A percentile compares a stretch with the other conserved stretches of the same genome.
phyloP scores from a whole-genome alignment of 2,329 filamentous ascomycete genomes.

The Colletotrichum eleusines region DNA sequence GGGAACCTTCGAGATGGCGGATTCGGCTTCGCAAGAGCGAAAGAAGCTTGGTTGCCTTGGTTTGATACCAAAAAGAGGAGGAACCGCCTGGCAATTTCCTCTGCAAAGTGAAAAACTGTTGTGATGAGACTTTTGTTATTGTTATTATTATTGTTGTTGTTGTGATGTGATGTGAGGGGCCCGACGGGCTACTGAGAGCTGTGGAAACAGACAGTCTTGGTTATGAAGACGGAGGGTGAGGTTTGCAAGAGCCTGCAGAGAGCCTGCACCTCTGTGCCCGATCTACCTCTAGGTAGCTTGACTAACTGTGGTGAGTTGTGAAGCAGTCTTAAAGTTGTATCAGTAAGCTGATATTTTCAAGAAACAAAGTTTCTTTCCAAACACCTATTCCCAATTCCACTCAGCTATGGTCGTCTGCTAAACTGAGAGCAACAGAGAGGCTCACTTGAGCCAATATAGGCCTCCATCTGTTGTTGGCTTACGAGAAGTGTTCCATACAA shows the following conservation, averaged over 20 bases:
- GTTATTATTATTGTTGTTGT: no score
- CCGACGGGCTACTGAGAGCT: no score
- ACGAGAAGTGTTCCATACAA: no score
- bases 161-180: neutral
- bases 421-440: neutral
- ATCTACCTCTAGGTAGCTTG: neutral
- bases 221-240: no score
- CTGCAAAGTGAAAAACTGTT: accelerated
- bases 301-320: neutral
- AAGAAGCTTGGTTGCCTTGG: neutral
- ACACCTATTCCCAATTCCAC: neutral
- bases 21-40: neutral
- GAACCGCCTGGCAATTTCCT: neutral
- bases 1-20: no score
- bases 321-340: accelerated
- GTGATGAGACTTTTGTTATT: no score
- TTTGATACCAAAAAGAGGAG: neutral
- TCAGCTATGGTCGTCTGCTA: neutral
- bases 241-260: no score
- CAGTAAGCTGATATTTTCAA: no score
- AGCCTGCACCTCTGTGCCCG: no score
- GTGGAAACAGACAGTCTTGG: no score
- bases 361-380: no score
- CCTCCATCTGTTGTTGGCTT: no score
- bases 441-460: neutral